Evolutionary conservation across 2,329 filamentous ascomycete genomes (phyloP).

Genomic region (Talaromyces sp.): DNA sequence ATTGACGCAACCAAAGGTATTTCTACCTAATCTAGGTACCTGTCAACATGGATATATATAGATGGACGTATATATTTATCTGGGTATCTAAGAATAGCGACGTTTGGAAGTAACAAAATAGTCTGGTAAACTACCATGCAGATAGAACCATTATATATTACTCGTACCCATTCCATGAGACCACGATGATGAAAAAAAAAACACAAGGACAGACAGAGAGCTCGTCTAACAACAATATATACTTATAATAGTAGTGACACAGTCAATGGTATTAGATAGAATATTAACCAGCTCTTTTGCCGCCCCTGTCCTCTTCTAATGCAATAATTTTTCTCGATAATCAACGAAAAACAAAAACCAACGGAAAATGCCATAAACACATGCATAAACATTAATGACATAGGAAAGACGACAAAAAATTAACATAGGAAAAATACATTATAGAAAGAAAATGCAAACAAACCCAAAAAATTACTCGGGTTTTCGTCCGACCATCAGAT

Average conservation of each 20-base stretch:
- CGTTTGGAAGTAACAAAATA: too few species aligned
- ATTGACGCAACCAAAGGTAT: too few species aligned
- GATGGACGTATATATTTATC: too few species aligned
- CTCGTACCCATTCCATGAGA: not conserved
- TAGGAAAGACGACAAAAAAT: not conserved
- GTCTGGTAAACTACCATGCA: not conserved
- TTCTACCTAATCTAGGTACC: too few species aligned
- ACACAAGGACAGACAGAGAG: not conserved
- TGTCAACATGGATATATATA: too few species aligned
- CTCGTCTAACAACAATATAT: not conserved
- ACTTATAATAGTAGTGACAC: not conserved
- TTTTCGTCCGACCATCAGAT: slow-evolving; percentile 92
- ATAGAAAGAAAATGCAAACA: not conserved
- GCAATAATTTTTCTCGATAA: slow-evolving; percentile 13
- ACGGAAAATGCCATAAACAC: slow-evolving; percentile 7
- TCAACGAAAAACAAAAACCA: not conserved
- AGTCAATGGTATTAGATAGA: not conserved
- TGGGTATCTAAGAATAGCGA: too few species aligned
- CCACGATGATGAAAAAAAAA: not conserved
- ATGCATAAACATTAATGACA: slow-evolving; percentile 14
- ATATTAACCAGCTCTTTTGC: not conserved
- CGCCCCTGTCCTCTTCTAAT: not conserved
- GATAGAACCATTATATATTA: not conserved
- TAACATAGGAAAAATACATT: slow-evolving; percentile 11
- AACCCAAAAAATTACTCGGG: slow-evolving; percentile 46